Evolutionary conservation across 2,329 filamentous ascomycete species (phyloP).

Genomic region (Aspergillus sp.): DNA sequence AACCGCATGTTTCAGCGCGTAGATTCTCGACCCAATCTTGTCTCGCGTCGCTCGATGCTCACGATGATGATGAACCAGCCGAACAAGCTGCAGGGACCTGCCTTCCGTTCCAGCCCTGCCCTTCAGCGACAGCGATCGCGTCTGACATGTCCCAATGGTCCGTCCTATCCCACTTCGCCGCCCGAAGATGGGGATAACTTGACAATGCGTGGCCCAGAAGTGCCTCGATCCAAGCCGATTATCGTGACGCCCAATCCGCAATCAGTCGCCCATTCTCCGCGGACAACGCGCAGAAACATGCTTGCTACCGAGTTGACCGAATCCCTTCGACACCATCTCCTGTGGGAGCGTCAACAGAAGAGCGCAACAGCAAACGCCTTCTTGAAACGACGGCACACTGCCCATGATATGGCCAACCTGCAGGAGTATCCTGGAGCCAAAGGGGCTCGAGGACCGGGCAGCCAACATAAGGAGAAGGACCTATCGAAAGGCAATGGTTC

Average conservation of each 20-base stretch:
- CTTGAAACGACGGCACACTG: slow-evolving; percentile 81
- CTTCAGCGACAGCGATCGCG: slow-evolving; percentile 42
- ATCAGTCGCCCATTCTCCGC: slow-evolving; percentile 75
- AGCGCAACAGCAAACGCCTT: slow-evolving; percentile 81
- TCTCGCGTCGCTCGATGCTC: slow-evolving; percentile 79
- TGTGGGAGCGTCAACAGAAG: slow-evolving; percentile 95
- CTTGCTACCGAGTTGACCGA: slow-evolving; percentile 89
- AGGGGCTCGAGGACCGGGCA: slow-evolving; percentile 22
- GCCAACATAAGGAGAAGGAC: slow-evolving; percentile 49
- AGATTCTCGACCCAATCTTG: slow-evolving; percentile 76
- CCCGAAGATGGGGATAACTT: slow-evolving; percentile 55
- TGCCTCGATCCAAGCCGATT: slow-evolving; percentile 74
- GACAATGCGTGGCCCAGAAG: slow-evolving; percentile 53
- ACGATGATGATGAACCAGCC: slow-evolving; percentile 82
- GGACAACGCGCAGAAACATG: slow-evolving; percentile 92
- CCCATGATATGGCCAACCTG: slow-evolving; percentile 82
- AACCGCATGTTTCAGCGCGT: slow-evolving; percentile 71
- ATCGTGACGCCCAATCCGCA: slow-evolving; percentile 61
- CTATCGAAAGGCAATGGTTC: slow-evolving; percentile 58
- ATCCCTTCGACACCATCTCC: slow-evolving; percentile 79
- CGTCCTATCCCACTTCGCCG: slow-evolving; percentile 54
- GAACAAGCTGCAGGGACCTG: slow-evolving; percentile 62
- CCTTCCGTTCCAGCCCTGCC: slow-evolving; percentile 41
- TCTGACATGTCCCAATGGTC: slow-evolving; percentile 63
- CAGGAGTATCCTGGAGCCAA: slow-evolving; percentile 68